These are phyloP conservation scores for Cystobasidium pallidum DNA, from an alignment of 1,284 basidiomycete genomes.

Conservation along the genomic window DNA sequence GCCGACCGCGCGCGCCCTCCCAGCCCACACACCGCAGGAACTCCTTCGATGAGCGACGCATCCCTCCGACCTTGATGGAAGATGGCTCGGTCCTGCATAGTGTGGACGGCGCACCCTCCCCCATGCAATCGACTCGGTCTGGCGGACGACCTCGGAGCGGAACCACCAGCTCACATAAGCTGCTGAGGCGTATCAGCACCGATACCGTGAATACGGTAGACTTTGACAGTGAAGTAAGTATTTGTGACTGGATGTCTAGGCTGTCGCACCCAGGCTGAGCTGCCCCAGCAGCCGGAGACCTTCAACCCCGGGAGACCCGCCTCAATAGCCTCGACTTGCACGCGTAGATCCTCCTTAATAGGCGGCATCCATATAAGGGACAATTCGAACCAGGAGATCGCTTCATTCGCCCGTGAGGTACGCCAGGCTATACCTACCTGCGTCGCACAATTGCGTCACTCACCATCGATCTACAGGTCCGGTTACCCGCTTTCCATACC, in stretches of 20 bases:
- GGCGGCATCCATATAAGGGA: constrained; percentile 48
- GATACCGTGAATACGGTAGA: constrained; percentile 38
- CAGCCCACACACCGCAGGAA: constrained; percentile 16
- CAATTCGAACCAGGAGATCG: constrained; percentile 41
- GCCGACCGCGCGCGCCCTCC: constrained; percentile 1
- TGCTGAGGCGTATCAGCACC: constrained; percentile 25
- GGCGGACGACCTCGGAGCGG: constrained; percentile 16
- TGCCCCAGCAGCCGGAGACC: constrained; percentile 47
- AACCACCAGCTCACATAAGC: constrained; percentile 19
- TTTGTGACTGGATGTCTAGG: background rate
- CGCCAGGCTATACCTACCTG: too few relatives aligned
- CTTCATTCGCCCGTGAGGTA: constrained; percentile 46
- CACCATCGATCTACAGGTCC: constrained; percentile 31
- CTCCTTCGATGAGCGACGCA: constrained; percentile 35
- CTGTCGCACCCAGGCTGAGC: background rate
- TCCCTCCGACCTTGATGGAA: constrained; percentile 29
- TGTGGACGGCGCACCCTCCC: background rate
- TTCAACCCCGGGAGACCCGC: constrained; percentile 47
- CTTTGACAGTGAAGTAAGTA: constrained; percentile 49
- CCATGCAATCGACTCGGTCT: background rate
- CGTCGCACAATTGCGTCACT: too few relatives aligned
- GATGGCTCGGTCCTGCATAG: background rate
- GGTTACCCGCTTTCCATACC: constrained; percentile 47
- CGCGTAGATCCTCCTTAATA: constrained; percentile 47
- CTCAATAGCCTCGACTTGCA: constrained; percentile 47